Percentiles rank a stretch among this genome's conserved stretches.
Conservation (phyloP, 2,329 filamentous ascomycete species). For the Paraconiothyrium brasiliense region DNA sequence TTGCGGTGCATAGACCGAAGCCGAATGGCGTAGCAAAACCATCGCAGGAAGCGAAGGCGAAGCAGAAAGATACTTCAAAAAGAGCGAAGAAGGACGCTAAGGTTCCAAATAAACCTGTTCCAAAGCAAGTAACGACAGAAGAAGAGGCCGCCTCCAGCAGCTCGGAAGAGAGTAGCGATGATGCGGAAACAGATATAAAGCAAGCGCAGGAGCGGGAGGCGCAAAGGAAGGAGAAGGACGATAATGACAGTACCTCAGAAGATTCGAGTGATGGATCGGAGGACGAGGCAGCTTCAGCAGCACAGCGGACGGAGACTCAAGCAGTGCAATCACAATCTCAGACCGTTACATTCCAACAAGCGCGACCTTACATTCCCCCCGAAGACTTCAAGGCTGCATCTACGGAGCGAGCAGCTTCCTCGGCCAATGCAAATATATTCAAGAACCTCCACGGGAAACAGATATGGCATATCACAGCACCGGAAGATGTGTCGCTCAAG, state of each 20-base stretch:
- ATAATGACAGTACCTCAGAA: constrained; percentile 33
- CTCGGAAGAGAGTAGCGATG: constrained; percentile 36
- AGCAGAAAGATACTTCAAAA: constrained; percentile 21
- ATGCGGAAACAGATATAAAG: constrained; percentile 32
- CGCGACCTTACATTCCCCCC: constrained; percentile 49
- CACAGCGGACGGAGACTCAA: constrained; percentile 25
- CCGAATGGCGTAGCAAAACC: constrained; percentile 35
- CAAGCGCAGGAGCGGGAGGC: constrained; percentile 27
- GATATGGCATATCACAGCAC: constrained; percentile 82
- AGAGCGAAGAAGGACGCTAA: constrained; percentile 21
- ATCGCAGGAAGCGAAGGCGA: constrained; percentile 23
- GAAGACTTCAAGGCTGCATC: constrained; percentile 60
- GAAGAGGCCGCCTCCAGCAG: constrained; percentile 33
- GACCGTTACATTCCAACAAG: constrained; percentile 46
- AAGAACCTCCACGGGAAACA: constrained; percentile 74
- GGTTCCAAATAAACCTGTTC: constrained; percentile 26
- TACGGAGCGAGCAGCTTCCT: constrained; percentile 55
- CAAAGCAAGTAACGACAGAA: constrained; percentile 33
- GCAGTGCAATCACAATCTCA: constrained; percentile 33
- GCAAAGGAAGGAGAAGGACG: constrained; percentile 23
- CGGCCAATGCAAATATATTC: constrained; percentile 59
- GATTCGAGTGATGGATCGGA: constrained; percentile 52
- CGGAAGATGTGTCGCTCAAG: constrained; percentile 73
- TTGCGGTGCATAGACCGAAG: constrained; percentile 40
- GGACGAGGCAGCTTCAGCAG: constrained; percentile 35